Base-by-base conservation (phyloP, 2,329 filamentous ascomycete genomes). In the Ophiostoma pallidulum region DNA sequence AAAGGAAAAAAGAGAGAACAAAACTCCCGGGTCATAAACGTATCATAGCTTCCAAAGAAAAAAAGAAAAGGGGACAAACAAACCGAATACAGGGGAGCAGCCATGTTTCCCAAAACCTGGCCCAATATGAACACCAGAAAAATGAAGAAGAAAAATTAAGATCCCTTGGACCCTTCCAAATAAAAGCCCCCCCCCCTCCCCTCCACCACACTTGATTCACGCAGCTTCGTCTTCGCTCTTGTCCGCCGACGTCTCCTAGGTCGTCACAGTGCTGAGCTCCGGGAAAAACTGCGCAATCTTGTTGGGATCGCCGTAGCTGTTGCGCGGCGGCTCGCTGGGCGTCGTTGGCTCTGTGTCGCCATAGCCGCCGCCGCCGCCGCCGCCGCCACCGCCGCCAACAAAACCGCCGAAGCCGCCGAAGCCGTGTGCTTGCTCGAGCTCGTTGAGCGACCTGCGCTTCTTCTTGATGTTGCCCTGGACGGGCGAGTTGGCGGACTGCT, bases 231-330 rank as follows among this genome's bases (percentile, higher is more conserved):
- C 8, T 35, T 14, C n/a, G 8, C 32, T 16, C 14, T 14, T 18
- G 13, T 14, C n/a, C 26, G 39, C 26, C 16, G 16, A 24, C 26
- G 13, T 7, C 16, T 24, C 33, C 43, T 53, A 57, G 6, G 53
- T 53, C 6, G 53, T 49, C 22, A 59, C 33, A 6, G 53, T 54
- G 48, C 41, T 57, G 35, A 66, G 54, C 53, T 66, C 64, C 2
- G 64, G 64, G 41, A 66, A 66, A 49, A 60, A 62, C 48, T 60
- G 61, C 12, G 63, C 63, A 55, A 66, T 65, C 55, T 66, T 66
- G 40, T 63, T 60, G 2, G 63, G 63, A 39, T 64, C 64, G n/a
- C 64, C 64, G 41, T 57, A 66, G 46, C 58, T 61, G n/a, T 57
- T 58, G 37, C 62, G 56, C 20, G 58, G 49, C 33, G 56, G 57